phyloP scores from a whole-genome alignment of 441 rosid genomes.

The Pelargonium hybrid region DNA sequence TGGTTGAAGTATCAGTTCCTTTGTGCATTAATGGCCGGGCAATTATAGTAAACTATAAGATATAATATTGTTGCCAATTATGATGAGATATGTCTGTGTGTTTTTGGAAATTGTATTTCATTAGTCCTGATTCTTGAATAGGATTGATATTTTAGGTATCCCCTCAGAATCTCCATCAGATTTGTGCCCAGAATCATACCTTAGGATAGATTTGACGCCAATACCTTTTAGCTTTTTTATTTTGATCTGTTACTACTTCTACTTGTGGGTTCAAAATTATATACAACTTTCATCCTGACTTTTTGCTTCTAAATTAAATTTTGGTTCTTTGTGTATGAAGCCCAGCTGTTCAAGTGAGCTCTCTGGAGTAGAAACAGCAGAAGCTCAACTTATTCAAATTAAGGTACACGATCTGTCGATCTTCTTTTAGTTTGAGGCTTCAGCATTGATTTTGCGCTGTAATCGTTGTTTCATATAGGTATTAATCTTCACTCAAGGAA shows the following conservation, averaged over 20 bases:
- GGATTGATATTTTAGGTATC: background rate
- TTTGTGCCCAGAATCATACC: background rate
- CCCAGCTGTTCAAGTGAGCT: constrained; percentile 94
- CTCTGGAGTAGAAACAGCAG: constrained; percentile 44
- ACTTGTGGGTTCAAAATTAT: background rate
- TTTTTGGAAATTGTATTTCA: background rate
- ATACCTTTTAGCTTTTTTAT: background rate
- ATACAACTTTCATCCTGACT: background rate
- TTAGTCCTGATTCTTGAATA: no score
- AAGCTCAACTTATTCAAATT: constrained; percentile 70
- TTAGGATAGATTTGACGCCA: background rate
- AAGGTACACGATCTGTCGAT: constrained; percentile 36
- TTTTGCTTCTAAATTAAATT: constrained; percentile 12
- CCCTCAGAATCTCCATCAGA: background rate
- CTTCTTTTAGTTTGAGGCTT: background rate
- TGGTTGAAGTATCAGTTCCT: no score
- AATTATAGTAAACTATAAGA: no score
- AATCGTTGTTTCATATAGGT: background rate
- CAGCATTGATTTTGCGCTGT: background rate
- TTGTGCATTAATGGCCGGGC: no score
- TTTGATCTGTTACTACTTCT: background rate
- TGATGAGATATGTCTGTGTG: no score
- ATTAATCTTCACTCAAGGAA: background rate
- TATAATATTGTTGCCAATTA: no score
- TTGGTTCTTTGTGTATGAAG: constrained; percentile 28